Evolutionary conservation across 2,329 filamentous ascomycete species (phyloP).

Genomic region (Metarhizium rileyi): DNA sequence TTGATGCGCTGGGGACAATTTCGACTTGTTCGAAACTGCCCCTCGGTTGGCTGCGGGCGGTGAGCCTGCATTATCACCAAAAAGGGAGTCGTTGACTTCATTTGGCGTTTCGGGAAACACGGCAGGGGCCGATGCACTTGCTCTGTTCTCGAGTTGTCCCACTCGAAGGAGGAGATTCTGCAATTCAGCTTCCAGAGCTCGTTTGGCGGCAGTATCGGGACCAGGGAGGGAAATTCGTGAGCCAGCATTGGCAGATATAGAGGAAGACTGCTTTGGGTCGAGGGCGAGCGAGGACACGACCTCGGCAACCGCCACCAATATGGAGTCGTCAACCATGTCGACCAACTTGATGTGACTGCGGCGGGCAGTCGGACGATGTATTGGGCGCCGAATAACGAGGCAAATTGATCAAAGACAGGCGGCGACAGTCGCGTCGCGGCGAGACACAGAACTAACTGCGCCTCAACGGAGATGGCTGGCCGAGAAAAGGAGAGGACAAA

Average conservation of each 20-base stretch:
- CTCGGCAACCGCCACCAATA: slow-evolving; percentile 42
- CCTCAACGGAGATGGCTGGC: background rate
- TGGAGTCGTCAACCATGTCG: slow-evolving; percentile 44
- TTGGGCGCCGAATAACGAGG: background rate
- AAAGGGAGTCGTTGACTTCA: slow-evolving; percentile 58
- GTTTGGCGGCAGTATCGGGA: slow-evolving; percentile 63
- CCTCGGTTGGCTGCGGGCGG: slow-evolving; percentile 32
- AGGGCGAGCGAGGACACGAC: slow-evolving; percentile 43
- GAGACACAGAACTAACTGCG: background rate
- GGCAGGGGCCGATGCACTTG: slow-evolving; percentile 47
- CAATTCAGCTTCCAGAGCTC: slow-evolving; percentile 72
- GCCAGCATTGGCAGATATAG: slow-evolving; percentile 31
- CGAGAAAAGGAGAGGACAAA: background rate
- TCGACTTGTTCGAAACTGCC: slow-evolving; percentile 25
- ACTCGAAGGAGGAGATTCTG: slow-evolving; percentile 68
- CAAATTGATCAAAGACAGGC: background rate
- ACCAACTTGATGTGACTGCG: slow-evolving; percentile 17
- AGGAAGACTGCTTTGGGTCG: slow-evolving; percentile 28
- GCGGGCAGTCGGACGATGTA: slow-evolving; percentile 1
- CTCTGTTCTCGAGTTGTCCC: slow-evolving; percentile 72
- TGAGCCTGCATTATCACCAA: slow-evolving; percentile 46
- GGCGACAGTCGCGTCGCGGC: slow-evolving; percentile 4
- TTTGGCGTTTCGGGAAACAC: slow-evolving; percentile 73
- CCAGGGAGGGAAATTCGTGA: slow-evolving; percentile 65
- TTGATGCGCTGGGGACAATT: slow-evolving; percentile 34